phyloP scores from a whole-genome alignment of 768 basidiomycete genomes.

The Pilatotrama ljubarskyi region DNA sequence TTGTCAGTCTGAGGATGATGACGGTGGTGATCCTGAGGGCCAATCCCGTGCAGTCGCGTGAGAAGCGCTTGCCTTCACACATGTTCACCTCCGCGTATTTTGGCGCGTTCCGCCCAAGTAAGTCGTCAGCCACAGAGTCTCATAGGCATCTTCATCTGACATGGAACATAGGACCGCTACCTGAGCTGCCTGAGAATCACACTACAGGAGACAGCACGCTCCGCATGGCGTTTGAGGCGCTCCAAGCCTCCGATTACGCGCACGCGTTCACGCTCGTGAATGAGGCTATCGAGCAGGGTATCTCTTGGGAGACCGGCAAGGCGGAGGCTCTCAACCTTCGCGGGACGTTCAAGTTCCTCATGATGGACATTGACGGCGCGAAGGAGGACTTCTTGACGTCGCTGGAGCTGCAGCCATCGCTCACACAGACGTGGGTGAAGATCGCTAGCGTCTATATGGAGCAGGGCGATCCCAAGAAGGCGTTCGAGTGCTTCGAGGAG shows the following conservation, averaged over 20 bases:
- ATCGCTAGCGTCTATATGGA: constrained; percentile 98
- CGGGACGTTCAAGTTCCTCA: constrained; percentile 98
- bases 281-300: constrained; percentile 84
- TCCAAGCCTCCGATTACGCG: constrained; percentile 79
- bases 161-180: constrained; percentile 55
- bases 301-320: constrained; percentile 71
- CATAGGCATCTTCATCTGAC: neutral
- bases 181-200: constrained; percentile 70
- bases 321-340: constrained; percentile 91
- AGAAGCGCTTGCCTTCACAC: constrained; percentile 81
- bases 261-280: constrained; percentile 80
- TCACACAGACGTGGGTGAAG: constrained; percentile 93
- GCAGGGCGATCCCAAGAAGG: constrained; percentile 73
- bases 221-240: constrained; percentile 75
- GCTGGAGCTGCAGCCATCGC: constrained; percentile 60
- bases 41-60: constrained; percentile 51
- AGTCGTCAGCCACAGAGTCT: constrained; percentile 40
- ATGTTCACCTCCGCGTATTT: constrained; percentile 96
- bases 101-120: constrained; percentile 91
- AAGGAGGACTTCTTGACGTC: constrained; percentile 82
- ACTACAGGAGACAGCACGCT: constrained; percentile 84
- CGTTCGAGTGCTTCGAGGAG: constrained; percentile 89
- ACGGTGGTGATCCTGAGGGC: neutral
- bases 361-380: constrained; percentile 78
- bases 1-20: neutral